Evolutionary conservation across 257 asterid genomes (phyloP).

Genomic region (Nicotiana benthamiana): DNA sequence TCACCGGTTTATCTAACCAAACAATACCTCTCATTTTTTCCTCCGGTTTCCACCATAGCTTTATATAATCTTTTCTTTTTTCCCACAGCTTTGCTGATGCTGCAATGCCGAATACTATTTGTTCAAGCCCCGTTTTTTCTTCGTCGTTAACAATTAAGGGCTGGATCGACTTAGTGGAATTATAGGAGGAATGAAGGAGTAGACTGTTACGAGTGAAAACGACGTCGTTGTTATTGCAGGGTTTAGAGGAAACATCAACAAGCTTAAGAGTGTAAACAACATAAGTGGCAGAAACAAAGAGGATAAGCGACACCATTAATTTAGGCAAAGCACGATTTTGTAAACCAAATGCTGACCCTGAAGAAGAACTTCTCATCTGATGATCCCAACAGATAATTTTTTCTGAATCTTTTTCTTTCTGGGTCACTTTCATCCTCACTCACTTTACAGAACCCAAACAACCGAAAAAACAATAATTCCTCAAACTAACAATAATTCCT

Average conservation of each 20-base stretch:
- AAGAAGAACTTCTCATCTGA: constrained; percentile 22
- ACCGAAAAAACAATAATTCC: too few species aligned
- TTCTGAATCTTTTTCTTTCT: constrained; percentile 23
- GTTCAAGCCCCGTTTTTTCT: constrained; percentile 41
- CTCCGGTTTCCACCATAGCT: constrained; percentile 65
- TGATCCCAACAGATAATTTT: constrained; percentile 23
- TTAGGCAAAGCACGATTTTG: constrained; percentile 26
- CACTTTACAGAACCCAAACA: not conserved
- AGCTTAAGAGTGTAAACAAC: constrained; percentile 44
- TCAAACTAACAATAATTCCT: not conserved
- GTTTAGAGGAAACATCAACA: constrained; percentile 22
- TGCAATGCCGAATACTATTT: constrained; percentile 78
- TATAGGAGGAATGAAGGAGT: not conserved
- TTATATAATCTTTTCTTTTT: constrained; percentile 63
- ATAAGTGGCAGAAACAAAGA: constrained; percentile 48
- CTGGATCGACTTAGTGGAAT: not conserved
- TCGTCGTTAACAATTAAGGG: not conserved
- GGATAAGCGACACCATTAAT: constrained; percentile 33
- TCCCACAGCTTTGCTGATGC: constrained; percentile 71
- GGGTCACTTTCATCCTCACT: constrained; percentile 26
- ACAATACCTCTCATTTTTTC: constrained; percentile 57
- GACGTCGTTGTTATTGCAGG: constrained; percentile 28
- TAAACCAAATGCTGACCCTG: constrained; percentile 13
- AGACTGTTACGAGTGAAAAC: constrained; percentile 8
- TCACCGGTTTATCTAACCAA: constrained; percentile 57